Conservation (phyloP, 208 protist species). For the Crithidia sp. region DNA sequence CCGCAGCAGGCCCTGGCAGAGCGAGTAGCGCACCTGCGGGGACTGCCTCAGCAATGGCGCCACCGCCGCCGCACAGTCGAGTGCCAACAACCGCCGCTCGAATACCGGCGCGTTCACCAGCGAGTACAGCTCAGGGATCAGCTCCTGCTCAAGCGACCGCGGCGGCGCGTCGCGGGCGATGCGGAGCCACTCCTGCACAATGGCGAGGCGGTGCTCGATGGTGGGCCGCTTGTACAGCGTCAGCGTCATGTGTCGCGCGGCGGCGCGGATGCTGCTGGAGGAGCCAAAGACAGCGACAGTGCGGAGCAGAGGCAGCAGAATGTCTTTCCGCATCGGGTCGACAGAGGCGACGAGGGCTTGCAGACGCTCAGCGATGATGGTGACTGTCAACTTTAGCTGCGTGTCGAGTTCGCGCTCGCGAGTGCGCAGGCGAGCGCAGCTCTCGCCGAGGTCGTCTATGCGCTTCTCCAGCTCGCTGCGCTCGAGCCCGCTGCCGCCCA, state of each 20-base stretch:
- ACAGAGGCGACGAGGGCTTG: conserved; percentile 48
- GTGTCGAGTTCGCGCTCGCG: conserved; percentile 34
- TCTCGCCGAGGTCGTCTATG: conserved; percentile 11
- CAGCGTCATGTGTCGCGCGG: conserved; percentile 56
- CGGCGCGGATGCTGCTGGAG: conserved; percentile 35
- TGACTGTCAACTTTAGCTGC: conserved; percentile 32
- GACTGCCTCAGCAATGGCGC: conserved; percentile 37
- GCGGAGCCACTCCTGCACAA: conserved; percentile 58
- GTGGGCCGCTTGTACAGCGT: conserved; percentile 62
- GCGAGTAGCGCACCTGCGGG: conserved; percentile 43
- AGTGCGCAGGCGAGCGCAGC: conserved; percentile 18
- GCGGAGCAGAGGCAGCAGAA: conserved; percentile 65
- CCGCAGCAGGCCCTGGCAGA: conserved; percentile 62
- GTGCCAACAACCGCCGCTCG: conserved; percentile 60
- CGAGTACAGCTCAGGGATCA: conserved; percentile 70
- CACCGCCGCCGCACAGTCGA: conserved; percentile 57
- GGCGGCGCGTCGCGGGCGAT: conserved; percentile 41
- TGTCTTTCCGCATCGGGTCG: conserved; percentile 61
- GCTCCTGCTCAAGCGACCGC: conserved; percentile 55
- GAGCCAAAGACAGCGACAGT: conserved; percentile 39
- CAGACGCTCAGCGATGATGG: conserved; percentile 50
- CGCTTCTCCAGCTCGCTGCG: conserved; percentile 6
- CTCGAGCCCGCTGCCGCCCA: conserved; percentile 4
- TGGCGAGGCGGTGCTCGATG: conserved; percentile 37
- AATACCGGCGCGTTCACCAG: conserved; percentile 54